Evolutionary conservation across 306 rosid genomes (phyloP), one percentile per base, ranked within the genome.

Genomic region (Lagenaria siceraria): DNA sequence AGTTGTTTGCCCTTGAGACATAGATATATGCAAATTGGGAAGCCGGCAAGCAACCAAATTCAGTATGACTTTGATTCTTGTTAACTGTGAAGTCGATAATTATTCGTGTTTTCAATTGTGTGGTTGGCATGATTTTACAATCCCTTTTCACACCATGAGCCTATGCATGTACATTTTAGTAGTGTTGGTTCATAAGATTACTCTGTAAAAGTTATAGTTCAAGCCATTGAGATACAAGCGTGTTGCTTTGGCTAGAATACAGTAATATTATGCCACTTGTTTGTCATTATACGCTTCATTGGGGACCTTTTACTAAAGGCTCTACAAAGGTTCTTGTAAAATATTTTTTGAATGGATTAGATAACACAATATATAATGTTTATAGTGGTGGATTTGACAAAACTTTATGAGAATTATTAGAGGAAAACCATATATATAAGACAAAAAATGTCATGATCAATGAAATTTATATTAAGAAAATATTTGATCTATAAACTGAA

Each of bases 51-150:
- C 74, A 95, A 92, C 79, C 86, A 84, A 38, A 81, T 95, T 80
- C 93, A 95, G 77, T 84, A 87, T 8, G 88, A 92, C 77, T 89
- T 70, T n/a, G 98, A 92, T 62, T 29, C 77, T 38, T 94, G 98
- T 63, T 89, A 82, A 86, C 62, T 83, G 74, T 76, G 78, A 77
- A 62, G 71, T 58, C 24, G 19, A 35, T 56, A 33, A 75, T 76
- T 48, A 78, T 84, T 84, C 86, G 77, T 84, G 74, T 77, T 58
- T 72, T 78, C 72, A 79, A 74, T 78, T 84, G 85, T 81, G 89
- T 71, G 93, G 90, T 83, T 77, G 87, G 85, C 85, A 78, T 53
- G 82, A 70, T 76, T 87, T 85, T 76, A 86, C 77, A 84, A 82
- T 89, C 88, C 91, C 88, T 82, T 19, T 83, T 62, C 51, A 58